Conservation (phyloP, 768 basidiomycete species). For the Russula ochroleuca region DNA sequence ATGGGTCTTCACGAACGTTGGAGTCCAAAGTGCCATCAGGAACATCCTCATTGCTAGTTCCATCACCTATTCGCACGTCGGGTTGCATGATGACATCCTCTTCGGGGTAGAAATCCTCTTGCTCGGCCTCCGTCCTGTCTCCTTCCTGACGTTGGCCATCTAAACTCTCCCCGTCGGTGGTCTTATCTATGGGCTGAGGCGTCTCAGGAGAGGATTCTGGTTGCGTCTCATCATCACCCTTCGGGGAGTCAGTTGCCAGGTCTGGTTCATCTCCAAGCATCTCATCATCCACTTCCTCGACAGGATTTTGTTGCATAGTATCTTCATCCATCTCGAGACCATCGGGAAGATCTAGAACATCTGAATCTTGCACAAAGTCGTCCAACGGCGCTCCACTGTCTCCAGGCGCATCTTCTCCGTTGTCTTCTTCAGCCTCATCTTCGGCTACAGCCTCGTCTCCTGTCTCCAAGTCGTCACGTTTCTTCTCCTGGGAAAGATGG, state of each 20-base stretch:
- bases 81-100: conserved; percentile 41
- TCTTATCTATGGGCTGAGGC: conserved; percentile 10
- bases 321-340: conserved; percentile 58
- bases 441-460: conserved; percentile 34
- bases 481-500: conserved; percentile 35
- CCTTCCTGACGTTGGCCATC: conserved; percentile 16
- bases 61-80: conserved; percentile 37
- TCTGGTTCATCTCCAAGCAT: conserved; percentile 24
- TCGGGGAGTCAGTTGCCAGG: conserved; percentile 24
- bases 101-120: conserved; percentile 39
- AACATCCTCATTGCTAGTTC: conserved; percentile 20
- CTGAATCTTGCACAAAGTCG: conserved; percentile 69
- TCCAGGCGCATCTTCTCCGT: conserved; percentile 43
- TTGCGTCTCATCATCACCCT: conserved; percentile 17
- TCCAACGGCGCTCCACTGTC: conserved; percentile 67
- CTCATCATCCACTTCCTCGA: conserved; percentile 35
- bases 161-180: background rate
- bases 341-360: conserved; percentile 87
- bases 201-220: background rate
- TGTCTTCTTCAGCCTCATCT: conserved; percentile 35
- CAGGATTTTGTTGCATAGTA: conserved; percentile 31
- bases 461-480: conserved; percentile 29
- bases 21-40: conserved; percentile 5
- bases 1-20: conserved; percentile 5
- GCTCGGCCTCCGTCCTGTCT: conserved; percentile 38